Conservation (phyloP, 1,284 basidiomycete genomes). For the Sanghuangporus sanghuang region DNA sequence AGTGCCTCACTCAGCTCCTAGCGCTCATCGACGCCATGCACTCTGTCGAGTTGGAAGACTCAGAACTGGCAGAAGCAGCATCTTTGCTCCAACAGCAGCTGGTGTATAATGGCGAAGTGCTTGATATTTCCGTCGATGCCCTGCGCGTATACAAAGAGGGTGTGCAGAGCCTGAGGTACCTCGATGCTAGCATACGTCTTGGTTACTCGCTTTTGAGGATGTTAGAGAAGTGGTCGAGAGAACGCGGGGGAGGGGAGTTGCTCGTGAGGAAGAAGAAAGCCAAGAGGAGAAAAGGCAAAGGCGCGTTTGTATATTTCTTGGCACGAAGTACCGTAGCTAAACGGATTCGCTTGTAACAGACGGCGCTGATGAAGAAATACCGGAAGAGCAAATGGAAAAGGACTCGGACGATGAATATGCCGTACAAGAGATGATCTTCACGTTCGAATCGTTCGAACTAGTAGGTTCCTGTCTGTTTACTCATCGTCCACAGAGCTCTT, state of each 20-base stretch:
- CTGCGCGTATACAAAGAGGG: constrained; percentile 73
- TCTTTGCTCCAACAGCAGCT: constrained; percentile 81
- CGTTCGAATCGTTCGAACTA: constrained; percentile 83
- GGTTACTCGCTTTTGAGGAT: constrained; percentile 79
- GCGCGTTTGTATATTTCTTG: constrained; percentile 24
- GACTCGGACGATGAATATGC: constrained; percentile 48
- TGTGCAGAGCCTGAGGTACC: constrained; percentile 66
- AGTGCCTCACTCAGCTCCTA: constrained; percentile 86
- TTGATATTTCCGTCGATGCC: constrained; percentile 80
- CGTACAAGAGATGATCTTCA: constrained; percentile 81
- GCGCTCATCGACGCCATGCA: constrained; percentile 72
- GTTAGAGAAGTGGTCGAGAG: constrained; percentile 83
- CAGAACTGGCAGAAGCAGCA: constrained; percentile 70
- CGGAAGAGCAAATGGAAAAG: constrained; percentile 48
- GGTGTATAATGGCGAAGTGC: constrained; percentile 89
- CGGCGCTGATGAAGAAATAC: constrained; percentile 49
- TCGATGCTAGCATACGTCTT: constrained; percentile 80
- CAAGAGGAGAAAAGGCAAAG: constrained; percentile 46
- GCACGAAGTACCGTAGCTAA: neutral
- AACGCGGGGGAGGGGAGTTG: constrained; percentile 48
- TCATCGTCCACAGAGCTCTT: neutral
- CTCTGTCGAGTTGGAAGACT: constrained; percentile 34
- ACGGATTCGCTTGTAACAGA: constrained; percentile 23
- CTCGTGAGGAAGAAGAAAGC: constrained; percentile 73
- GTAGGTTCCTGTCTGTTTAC: constrained; percentile 39